Conservation (phyloP, 257 asterid genomes). For the Solanum corneliomulleri region DNA sequence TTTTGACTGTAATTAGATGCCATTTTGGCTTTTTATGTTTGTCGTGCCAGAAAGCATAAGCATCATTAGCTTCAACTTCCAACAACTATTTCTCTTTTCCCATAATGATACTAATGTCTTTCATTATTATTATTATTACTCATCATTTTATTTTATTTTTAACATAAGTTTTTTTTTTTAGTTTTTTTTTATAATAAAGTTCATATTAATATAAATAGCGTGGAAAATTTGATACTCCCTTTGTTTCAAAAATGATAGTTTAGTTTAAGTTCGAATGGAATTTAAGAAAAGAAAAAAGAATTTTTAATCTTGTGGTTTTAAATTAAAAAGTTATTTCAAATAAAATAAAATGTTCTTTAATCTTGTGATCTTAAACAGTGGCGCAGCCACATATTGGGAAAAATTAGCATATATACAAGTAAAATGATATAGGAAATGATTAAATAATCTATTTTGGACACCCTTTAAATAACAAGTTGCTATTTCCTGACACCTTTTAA, state of each 20-base stretch:
- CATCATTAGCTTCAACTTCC: neutral
- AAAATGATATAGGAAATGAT: too few relatives aligned
- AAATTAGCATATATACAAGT: too few relatives aligned
- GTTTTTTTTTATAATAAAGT: too few relatives aligned
- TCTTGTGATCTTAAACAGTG: too few relatives aligned
- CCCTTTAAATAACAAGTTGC: too few relatives aligned
- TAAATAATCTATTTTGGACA: too few relatives aligned
- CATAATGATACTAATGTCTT: neutral
- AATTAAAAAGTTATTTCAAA: too few relatives aligned
- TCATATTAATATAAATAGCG: too few relatives aligned
- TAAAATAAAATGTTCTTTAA: too few relatives aligned
- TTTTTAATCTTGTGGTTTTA: accelerated
- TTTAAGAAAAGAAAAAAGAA: too few relatives aligned
- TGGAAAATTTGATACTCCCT: neutral
- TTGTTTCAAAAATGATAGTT: accelerated
- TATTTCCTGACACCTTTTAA: too few relatives aligned
- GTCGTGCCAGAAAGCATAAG: neutral
- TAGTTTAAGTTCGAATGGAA: accelerated
- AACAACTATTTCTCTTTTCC: neutral
- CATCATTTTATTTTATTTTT: neutral
- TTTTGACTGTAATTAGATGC: conserved; percentile 19
- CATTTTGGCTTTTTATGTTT: neutral
- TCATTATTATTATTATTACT: neutral
- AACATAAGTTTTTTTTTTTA: neutral
- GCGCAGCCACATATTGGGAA: too few relatives aligned